Evolutionary conservation across 116 monocot genomes (phyloP).

Genomic region (Papilionanthe hybrid): DNA sequence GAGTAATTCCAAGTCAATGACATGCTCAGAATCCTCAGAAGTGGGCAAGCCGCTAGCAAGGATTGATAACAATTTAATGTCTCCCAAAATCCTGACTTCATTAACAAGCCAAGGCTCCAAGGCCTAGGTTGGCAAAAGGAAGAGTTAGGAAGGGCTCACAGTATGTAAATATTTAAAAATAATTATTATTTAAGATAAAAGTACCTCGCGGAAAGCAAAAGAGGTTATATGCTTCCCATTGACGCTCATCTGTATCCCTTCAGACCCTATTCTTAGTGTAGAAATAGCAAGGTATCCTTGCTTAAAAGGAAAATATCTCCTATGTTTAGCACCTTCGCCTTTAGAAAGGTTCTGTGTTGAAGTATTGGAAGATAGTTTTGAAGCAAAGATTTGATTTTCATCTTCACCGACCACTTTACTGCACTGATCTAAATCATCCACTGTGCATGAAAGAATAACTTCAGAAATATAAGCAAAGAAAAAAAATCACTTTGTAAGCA

Average conservation of each 20-base stretch:
- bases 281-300: conserved; percentile 78
- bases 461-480: background rate
- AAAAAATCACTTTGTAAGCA: background rate
- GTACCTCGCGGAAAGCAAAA: conserved; percentile 91
- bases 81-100: conserved; percentile 84
- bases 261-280: conserved; percentile 74
- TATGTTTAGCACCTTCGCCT: conserved; percentile 25
- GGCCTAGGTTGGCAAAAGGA: conserved; percentile 33
- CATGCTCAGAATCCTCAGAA: conserved; percentile 79
- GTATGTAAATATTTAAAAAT: background rate
- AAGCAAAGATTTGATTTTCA: conserved; percentile 17
- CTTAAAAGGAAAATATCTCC: conserved; percentile 77
- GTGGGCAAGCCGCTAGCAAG: conserved; percentile 88
- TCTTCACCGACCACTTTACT: conserved; percentile 56
- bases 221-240: conserved; percentile 95
- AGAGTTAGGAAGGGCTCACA: background rate
- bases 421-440: conserved; percentile 83
- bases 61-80: conserved; percentile 74
- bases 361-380: conserved; percentile 25
- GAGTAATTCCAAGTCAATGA: conserved; percentile 61
- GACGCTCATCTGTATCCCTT: conserved; percentile 94
- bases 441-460: conserved; percentile 19
- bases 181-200: background rate
- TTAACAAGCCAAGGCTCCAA: conserved; percentile 97
- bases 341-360: conserved; percentile 23